Conservation (phyloP, 1,139 yeast species). For the Petasospora fabianii region DNA sequence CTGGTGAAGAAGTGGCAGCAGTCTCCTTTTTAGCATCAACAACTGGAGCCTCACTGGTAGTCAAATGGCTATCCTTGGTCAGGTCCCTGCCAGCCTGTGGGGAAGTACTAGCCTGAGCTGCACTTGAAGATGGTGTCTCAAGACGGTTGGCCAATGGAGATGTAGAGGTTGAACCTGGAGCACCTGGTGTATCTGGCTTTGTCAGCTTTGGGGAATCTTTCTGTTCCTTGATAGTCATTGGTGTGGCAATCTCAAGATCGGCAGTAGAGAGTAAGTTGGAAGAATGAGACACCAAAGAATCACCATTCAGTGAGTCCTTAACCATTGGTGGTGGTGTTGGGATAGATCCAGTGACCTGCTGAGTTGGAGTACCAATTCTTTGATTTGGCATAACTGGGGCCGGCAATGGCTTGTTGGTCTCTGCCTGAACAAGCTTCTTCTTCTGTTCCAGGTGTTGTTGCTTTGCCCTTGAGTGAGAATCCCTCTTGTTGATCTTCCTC, state of each 20-base stretch:
- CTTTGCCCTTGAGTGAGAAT: constrained; percentile 1
- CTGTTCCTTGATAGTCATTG: constrained; percentile 9
- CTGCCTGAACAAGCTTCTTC: constrained; percentile 3
- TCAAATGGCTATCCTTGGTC: too few species aligned
- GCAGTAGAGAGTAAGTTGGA: constrained; percentile 7
- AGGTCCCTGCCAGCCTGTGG: too few species aligned
- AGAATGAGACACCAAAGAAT: constrained; percentile 18
- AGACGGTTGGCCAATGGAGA: neutral
- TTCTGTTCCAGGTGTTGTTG: neutral
- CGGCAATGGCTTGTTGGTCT: constrained; percentile 17
- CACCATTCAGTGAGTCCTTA: constrained; percentile 15
- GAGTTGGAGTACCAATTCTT: constrained; percentile 22
- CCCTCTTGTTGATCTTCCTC: constrained; percentile 3
- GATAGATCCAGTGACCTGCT: constrained; percentile 12
- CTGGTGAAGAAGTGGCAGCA: too few species aligned
- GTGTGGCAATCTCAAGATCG: constrained; percentile 12
- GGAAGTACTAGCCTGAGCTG: neutral
- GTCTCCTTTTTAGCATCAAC: too few species aligned
- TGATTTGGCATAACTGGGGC: constrained; percentile 20
- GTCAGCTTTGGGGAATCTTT: constrained; percentile 8
- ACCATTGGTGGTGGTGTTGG: constrained; percentile 23
- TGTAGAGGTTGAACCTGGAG: neutral
- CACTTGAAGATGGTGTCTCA: neutral
- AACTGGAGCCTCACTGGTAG: too few species aligned
- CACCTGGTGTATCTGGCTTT: constrained; percentile 1